These are phyloP conservation scores for Sphagnum magellanicum DNA, from an alignment of 228 moss, liverwort and hornwort species.

Conservation along the genomic window DNA sequence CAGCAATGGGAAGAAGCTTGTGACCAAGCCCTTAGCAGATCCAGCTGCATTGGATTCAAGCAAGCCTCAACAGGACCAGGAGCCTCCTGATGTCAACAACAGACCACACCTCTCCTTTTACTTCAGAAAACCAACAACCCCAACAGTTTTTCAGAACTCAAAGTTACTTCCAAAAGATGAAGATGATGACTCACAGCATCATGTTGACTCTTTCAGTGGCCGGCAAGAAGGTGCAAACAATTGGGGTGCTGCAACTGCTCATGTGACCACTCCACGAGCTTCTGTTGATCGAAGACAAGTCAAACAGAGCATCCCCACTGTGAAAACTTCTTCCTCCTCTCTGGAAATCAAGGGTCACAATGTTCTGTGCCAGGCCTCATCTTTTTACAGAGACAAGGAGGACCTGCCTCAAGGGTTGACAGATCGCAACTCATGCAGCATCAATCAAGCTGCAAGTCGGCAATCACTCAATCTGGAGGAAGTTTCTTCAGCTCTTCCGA, in stretches of 20 bases:
- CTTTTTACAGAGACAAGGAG: conserved; percentile 55
- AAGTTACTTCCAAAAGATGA: too few relatives aligned
- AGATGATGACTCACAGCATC: too few relatives aligned
- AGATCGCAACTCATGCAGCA: conserved; percentile 21
- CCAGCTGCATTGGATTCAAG: not conserved
- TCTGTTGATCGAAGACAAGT: conserved; percentile 27
- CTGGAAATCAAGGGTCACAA: conserved; percentile 53
- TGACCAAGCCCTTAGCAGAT: not conserved
- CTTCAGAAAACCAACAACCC: not conserved
- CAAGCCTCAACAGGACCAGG: not conserved
- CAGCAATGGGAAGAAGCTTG: not conserved
- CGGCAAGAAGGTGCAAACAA: too few relatives aligned
- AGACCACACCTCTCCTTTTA: too few relatives aligned
- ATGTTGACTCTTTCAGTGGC: too few relatives aligned
- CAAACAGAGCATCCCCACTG: conserved; percentile 12
- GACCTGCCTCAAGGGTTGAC: conserved; percentile 16
- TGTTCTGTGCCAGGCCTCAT: conserved; percentile 52
- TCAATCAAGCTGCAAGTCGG: conserved; percentile 34
- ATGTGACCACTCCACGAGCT: not conserved
- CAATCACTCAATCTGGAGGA: conserved; percentile 39
- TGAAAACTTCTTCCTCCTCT: conserved; percentile 9
- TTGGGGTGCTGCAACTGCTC: too few relatives aligned
- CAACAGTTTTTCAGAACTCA: too few relatives aligned
- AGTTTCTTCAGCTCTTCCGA: conserved; percentile 9
- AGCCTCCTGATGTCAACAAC: not conserved